These are phyloP conservation scores for Ustilago nuda DNA, from an alignment of 1,284 basidiomycete species.

Conservation along the genomic window DNA sequence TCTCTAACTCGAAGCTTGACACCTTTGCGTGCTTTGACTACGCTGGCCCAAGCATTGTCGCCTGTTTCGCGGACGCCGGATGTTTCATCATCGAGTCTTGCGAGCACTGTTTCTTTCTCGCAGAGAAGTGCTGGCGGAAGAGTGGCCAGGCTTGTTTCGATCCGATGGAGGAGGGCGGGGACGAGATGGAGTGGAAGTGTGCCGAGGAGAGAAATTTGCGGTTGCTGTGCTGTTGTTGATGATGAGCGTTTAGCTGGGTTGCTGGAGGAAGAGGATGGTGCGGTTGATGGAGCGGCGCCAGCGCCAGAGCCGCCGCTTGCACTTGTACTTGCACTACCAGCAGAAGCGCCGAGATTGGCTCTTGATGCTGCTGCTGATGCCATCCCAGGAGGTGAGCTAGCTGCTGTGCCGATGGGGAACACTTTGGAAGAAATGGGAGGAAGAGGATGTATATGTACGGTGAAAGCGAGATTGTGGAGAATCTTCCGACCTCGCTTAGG, in stretches of 20 bases:
- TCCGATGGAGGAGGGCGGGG: slow-evolving; percentile 19
- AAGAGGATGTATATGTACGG: slow-evolving; percentile 8
- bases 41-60: slow-evolving; percentile 51
- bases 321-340: neutral
- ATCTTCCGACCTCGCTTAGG: slow-evolving; percentile 5
- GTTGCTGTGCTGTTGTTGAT: slow-evolving; percentile 25
- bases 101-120: slow-evolving; percentile 39
- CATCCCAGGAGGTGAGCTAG: neutral
- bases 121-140: slow-evolving; percentile 24
- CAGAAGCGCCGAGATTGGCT: neutral
- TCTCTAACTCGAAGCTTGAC: slow-evolving; percentile 38
- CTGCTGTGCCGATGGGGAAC: neutral
- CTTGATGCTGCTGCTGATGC: slow-evolving; percentile 8
- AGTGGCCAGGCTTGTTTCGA: slow-evolving; percentile 21
- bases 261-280: neutral
- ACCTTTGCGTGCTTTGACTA: slow-evolving; percentile 32
- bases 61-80: slow-evolving; percentile 44
- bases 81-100: slow-evolving; percentile 38
- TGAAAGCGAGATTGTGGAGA: slow-evolving; percentile 17
- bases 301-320: neutral
- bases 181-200: slow-evolving; percentile 31
- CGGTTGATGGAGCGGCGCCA: slow-evolving; percentile 6
- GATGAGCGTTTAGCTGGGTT: slow-evolving; percentile 3
- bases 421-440: neutral
- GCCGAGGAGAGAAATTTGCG: slow-evolving; percentile 44